Percentiles rank a stretch among this genome's conserved stretches.
Conservation (phyloP, 352 stramenopile species). For the Phytophthora melonis region DNA sequence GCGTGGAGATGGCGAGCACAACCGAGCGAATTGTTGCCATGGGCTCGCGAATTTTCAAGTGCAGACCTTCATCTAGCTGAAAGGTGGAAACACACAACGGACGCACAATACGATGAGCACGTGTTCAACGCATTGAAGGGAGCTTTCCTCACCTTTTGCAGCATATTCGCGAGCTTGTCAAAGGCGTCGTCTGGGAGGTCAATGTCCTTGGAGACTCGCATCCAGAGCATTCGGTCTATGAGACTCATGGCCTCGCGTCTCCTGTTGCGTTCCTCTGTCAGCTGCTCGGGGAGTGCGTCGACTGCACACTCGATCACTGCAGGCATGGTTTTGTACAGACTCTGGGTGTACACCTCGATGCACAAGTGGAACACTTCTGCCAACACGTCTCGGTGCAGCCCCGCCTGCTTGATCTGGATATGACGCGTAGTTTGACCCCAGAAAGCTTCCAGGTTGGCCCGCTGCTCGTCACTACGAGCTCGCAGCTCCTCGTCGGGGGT, state of each 20-base stretch:
- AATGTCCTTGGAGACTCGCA: slow-evolving; percentile 45
- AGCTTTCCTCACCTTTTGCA: slow-evolving; percentile 32
- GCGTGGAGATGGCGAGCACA: slow-evolving; percentile 32
- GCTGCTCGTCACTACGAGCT: slow-evolving; percentile 35
- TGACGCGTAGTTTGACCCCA: slow-evolving; percentile 42
- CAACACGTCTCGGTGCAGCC: slow-evolving; percentile 46
- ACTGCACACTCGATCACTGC: slow-evolving; percentile 29
- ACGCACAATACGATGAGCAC: not conserved
- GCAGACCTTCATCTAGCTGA: slow-evolving; percentile 38
- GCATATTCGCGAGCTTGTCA: slow-evolving; percentile 12
- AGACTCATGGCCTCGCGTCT: slow-evolving; percentile 37
- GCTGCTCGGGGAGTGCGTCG: slow-evolving; percentile 25
- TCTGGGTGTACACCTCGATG: slow-evolving; percentile 41
- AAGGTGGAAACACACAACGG: too few relatives aligned
- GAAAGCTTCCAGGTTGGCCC: slow-evolving; percentile 17
- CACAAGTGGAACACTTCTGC: slow-evolving; percentile 50
- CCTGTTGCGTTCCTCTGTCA: slow-evolving; percentile 28
- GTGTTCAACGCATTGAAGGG: not conserved
- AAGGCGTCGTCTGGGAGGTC: slow-evolving; percentile 32
- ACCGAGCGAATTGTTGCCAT: slow-evolving; percentile 39
- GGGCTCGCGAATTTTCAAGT: slow-evolving; percentile 33
- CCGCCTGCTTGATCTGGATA: slow-evolving; percentile 39
- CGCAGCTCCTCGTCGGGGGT: slow-evolving; percentile 27
- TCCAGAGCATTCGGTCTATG: slow-evolving; percentile 44
- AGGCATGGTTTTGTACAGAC: slow-evolving; percentile 20